Conservation (phyloP, 371 early-diverging fungal species). For the Rhizopus stolonifer region DNA sequence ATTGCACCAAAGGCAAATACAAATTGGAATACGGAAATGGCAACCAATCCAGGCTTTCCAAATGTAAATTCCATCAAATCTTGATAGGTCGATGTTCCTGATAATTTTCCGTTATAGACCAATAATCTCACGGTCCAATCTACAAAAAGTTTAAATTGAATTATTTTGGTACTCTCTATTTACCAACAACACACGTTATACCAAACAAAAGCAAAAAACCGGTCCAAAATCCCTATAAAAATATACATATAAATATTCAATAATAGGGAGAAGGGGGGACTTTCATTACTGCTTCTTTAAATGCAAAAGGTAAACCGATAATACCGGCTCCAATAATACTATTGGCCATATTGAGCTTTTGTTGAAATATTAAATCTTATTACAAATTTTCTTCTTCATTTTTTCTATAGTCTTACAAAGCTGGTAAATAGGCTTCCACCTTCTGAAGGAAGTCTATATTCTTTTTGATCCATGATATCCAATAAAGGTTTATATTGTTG, state of each 20-base stretch:
- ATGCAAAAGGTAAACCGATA: slow-evolving; percentile 64
- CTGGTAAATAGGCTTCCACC: slow-evolving; percentile 49
- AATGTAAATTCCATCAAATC: slow-evolving; percentile 74
- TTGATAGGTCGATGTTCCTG: slow-evolving; percentile 73
- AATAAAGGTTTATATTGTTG: slow-evolving; percentile 14
- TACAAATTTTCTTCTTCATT: no score
- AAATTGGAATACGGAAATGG: slow-evolving; percentile 77
- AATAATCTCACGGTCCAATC: slow-evolving; percentile 80
- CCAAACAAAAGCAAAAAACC: slow-evolving; percentile 64
- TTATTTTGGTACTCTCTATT: no score
- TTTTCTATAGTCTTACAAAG: no score
- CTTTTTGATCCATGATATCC: slow-evolving; percentile 20
- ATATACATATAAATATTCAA: no score
- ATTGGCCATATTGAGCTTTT: slow-evolving; percentile 77
- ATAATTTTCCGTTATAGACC: slow-evolving; percentile 67
- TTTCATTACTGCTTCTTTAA: slow-evolving; percentile 60
- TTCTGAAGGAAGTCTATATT: slow-evolving; percentile 40
- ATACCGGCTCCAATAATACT: slow-evolving; percentile 79
- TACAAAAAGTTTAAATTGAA: no score
- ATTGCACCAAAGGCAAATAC: slow-evolving; percentile 85
- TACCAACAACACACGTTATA: slow-evolving; percentile 69
- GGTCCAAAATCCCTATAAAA: slow-evolving; percentile 52
- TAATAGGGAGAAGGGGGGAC: no score
- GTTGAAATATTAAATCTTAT: slow-evolving; percentile 1
- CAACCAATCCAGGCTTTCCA: slow-evolving; percentile 67